Evolutionary conservation across 345 rosid genomes (phyloP).

Genomic region (Eucalyptus regnans): DNA sequence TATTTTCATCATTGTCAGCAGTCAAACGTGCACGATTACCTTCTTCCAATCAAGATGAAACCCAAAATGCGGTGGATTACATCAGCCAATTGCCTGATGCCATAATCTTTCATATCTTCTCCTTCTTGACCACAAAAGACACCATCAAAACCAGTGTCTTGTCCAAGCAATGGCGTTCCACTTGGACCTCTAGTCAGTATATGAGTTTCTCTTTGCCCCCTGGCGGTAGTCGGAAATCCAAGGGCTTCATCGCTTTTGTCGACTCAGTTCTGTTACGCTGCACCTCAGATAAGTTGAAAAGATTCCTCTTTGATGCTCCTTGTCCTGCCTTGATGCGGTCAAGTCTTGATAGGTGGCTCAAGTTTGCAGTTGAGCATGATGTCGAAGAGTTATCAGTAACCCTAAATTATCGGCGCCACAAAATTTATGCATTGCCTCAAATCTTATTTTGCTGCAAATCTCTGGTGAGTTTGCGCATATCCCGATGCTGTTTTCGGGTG

Average conservation of each 20-base stretch:
- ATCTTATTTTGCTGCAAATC: background rate
- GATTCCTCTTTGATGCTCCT: background rate
- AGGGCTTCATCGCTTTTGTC: background rate
- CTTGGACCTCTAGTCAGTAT: background rate
- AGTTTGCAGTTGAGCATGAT: background rate
- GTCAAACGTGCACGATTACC: background rate
- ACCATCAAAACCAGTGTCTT: background rate
- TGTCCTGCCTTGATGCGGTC: background rate
- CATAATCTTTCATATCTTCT: background rate
- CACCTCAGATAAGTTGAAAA: background rate
- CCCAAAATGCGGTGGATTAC: background rate
- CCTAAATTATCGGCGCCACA: background rate
- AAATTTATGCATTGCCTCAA: background rate
- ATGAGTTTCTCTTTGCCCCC: background rate
- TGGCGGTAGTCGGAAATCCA: background rate
- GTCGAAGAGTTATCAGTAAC: background rate
- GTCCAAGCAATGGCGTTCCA: background rate
- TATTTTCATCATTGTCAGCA: background rate
- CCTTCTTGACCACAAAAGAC: background rate
- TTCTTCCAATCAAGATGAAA: background rate
- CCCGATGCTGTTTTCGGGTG: background rate
- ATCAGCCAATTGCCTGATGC: background rate
- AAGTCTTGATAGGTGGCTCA: background rate
- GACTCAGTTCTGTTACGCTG: background rate
- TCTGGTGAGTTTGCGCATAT: background rate